These are phyloP conservation scores for Euphorbia schlechtendalii DNA, from an alignment of 441 rosid species.

Conservation along the genomic window DNA sequence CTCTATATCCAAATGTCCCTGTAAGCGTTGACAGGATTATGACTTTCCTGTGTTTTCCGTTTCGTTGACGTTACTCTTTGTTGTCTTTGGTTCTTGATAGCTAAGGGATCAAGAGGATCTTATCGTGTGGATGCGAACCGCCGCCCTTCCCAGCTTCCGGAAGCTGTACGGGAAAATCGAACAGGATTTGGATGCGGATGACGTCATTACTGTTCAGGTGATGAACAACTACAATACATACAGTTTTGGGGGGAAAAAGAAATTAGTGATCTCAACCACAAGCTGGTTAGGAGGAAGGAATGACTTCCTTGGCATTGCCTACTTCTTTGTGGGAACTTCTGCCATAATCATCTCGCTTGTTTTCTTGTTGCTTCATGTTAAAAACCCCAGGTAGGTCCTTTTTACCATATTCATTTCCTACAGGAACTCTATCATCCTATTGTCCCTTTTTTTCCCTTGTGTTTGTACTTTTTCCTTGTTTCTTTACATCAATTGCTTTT, in stretches of 20 bases:
- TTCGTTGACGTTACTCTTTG: background rate
- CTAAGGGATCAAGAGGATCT: conserved; percentile 85
- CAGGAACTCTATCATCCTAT: no score
- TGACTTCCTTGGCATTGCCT: conserved; percentile 68
- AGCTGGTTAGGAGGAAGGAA: conserved; percentile 83
- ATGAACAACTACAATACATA: conserved; percentile 86
- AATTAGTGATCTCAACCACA: conserved; percentile 64
- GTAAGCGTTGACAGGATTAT: conserved; percentile 36
- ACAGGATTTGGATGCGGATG: conserved; percentile 60
- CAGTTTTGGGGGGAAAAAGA: conserved; percentile 79
- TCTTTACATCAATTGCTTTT: background rate
- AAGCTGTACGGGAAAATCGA: conserved; percentile 79
- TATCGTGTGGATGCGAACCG: conserved; percentile 77
- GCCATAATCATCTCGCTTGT: conserved; percentile 47
- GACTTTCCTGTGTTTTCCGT: background rate
- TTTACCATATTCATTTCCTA: no score
- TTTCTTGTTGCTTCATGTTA: conserved; percentile 64
- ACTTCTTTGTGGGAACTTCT: conserved; percentile 55
- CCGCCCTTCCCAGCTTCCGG: conserved; percentile 78
- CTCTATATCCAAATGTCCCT: conserved; percentile 52
- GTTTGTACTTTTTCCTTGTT: background rate
- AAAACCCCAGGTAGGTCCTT: conserved; percentile 38
- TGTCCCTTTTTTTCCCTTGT: background rate
- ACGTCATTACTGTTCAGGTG: conserved; percentile 41
- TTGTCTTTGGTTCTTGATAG: conserved; percentile 24